phyloP scores from a whole-genome alignment of 495 filamentous ascomycete genomes.

The Choiromyces venosus region DNA sequence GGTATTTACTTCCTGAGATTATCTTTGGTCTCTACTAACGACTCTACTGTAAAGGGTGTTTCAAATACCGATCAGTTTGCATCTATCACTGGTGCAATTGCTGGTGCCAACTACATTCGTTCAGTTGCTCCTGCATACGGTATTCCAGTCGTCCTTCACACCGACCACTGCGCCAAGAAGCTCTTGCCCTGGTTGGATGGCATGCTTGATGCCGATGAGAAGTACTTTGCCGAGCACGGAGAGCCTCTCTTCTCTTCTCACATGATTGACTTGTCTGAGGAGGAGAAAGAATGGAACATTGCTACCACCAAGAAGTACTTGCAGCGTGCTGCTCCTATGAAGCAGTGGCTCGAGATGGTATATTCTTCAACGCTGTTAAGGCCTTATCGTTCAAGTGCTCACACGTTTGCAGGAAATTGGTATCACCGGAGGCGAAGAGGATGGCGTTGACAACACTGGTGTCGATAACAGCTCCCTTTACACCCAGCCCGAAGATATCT shows the following conservation, averaged over 20 bases:
- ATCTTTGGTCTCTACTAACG: conserved; percentile 7
- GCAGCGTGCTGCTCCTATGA: conserved; percentile 85
- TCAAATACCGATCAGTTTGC: conserved; percentile 78
- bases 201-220: conserved; percentile 87
- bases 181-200: conserved; percentile 93
- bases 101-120: conserved; percentile 90
- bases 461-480: conserved; percentile 96
- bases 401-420: conserved; percentile 62
- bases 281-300: conserved; percentile 84
- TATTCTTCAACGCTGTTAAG: conserved; percentile 27
- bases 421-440: conserved; percentile 93
- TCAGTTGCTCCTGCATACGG: conserved; percentile 79
- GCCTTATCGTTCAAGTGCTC: neutral
- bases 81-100: conserved; percentile 78
- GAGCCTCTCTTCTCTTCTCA: conserved; percentile 90
- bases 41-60: conserved; percentile 55
- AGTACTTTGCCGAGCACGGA: conserved; percentile 83
- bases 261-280: conserved; percentile 97
- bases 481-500: conserved; percentile 95
- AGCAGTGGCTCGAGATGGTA: conserved; percentile 99
- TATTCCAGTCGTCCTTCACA: conserved; percentile 86
- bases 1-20: neutral
- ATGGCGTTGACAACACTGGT: conserved; percentile 79
- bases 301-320: conserved; percentile 82
- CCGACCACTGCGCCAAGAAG: conserved; percentile 92